phyloP scores from a whole-genome alignment of 257 asterid species.

The Salvia splendens region DNA sequence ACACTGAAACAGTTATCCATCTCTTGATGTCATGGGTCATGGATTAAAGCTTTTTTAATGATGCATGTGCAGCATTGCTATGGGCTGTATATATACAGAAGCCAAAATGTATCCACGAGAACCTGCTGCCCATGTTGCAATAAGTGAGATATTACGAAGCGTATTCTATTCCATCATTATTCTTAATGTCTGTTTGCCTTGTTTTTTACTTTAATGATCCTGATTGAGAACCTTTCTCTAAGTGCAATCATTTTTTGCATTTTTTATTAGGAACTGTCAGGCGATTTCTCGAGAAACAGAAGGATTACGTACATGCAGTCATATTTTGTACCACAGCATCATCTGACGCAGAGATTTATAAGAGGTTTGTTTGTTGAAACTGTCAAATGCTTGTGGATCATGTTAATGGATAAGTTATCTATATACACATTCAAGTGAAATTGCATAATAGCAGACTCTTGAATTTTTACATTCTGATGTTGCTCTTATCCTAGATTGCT shows the following conservation, averaged over 20 bases:
- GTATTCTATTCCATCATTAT: conserved; percentile 4
- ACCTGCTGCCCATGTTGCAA: conserved; percentile 99
- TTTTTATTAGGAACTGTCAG: conserved; percentile 71
- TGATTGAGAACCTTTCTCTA: conserved; percentile 19
- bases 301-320: conserved; percentile 68
- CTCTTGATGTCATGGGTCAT: conserved; percentile 21
- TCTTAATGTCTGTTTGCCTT: conserved; percentile 10
- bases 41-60: conserved; percentile 23
- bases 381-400: conserved; percentile 14
- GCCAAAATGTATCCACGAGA: conserved; percentile 95
- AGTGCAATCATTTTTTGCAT: conserved; percentile 24
- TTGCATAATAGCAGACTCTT: conserved; percentile 9
- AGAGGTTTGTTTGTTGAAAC: conserved; percentile 52
- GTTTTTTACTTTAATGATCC: conserved; percentile 4
- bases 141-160: conserved; percentile 50
- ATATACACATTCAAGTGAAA: neutral
- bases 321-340: conserved; percentile 78
- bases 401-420: neutral
- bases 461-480: conserved; percentile 26
- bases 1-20: conserved; percentile 26
- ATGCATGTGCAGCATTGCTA: conserved; percentile 74
- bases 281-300: conserved; percentile 93
- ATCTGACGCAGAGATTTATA: conserved; percentile 91
- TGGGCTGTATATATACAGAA: conserved; percentile 91
- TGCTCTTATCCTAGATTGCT: conserved; percentile 62